Base-by-base conservation (phyloP, 2,329 filamentous ascomycete genomes). In the Cladorrhinum sp. region DNA sequence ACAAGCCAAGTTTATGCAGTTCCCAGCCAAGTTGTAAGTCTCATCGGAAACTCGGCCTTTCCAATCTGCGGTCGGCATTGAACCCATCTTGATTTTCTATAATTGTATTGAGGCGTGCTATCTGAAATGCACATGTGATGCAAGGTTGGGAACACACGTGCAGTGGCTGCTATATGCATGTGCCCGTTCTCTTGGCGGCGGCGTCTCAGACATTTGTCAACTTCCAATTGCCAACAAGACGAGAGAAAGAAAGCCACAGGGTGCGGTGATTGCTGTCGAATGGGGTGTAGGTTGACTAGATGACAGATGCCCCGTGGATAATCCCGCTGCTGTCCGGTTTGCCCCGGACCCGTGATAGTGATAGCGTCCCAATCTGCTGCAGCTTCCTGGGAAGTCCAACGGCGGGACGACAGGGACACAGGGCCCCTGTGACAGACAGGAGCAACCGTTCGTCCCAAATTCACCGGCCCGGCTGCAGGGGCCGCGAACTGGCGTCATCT, bases 1-100 rank as follows among this genome's bases (percentile, higher is more conserved):
- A 57, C 55, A 50, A 61, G 64, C 62, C 63, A 66, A 64, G 58
- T 66, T 68, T 55, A 67, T 68, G 66, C 66, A 57, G 52, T 50
- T 48, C 48, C 54, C 55, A 48, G 36, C 22, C 20, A 24, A 50
- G 57, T 52, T 52, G 32, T 36, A 36, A 13, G 16, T 36, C 32
- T 36, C 32, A 36, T 16, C 12, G 25, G 32, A 13, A 12, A 36
- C 32, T 36, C 32, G 9, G 32, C 32, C 32, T 16, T 36, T 36
- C n/a, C n/a, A n/a, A n/a, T n/a, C n/a, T n/a, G n/a, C n/a, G n/a
- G 32, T 36, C 32, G 32, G 32, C 32, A 36, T 36, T 4, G 16
- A 36, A 36, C 10, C 9, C 3, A 3, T 9, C 9, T 10, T 36
- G 32, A 36, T 36, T 16, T 36, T 36, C 12, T 36, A 3, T 36